Evolutionary conservation across 108 stramenopile species (phyloP), one percentile per base, ranked within the genome.

Genomic region (Thalassiosira profunda): DNA sequence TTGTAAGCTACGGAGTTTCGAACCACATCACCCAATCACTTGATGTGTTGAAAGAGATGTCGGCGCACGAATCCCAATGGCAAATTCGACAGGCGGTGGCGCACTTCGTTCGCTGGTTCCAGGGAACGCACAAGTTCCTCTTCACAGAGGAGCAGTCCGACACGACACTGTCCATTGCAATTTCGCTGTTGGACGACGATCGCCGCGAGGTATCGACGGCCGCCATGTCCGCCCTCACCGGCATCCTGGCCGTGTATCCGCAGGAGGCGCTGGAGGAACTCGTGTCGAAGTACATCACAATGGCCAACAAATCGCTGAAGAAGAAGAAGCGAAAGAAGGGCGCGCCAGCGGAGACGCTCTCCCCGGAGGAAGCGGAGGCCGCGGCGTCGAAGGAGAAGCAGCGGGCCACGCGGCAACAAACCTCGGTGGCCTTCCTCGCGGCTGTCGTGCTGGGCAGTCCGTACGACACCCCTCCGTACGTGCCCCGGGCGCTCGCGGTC

Each of bases 31-130:
- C 80, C 6, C 58, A 74, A 48, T 87, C 92, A n/a, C 72, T 95
- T 15, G 53, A 58, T 18, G 55, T 74, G 21, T 80, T 81, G 15
- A 80, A 76, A 38, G 56, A 60, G 12, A 80, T 81, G 35, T 66
- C 88, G 5, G 54, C 67, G 31, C 87, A 93, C 57, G 68, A 80
- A 10, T 81, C 48, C 28, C n/a, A n/a, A n/a, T 96, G 95, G 95
- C 95, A 96, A 76, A 85, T 96, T 33, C 84, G 95, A 25, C 95
- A 94, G 47, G 92, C 89, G 10, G 59, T 80, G 28, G 87, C 89
- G 37, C 83, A 92, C 63, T 94, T 96, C 61, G 63, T 96, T 43
- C 75, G 89, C 26, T 88, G 89, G 58, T 96, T 94, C 45, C 90
- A 94, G 61, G 91, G 89, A 18, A 63, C 70, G 12, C 92, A 96